phyloP scores from a whole-genome alignment of 2,329 filamentous ascomycete genomes.

The Aureobasidium sp. region DNA sequence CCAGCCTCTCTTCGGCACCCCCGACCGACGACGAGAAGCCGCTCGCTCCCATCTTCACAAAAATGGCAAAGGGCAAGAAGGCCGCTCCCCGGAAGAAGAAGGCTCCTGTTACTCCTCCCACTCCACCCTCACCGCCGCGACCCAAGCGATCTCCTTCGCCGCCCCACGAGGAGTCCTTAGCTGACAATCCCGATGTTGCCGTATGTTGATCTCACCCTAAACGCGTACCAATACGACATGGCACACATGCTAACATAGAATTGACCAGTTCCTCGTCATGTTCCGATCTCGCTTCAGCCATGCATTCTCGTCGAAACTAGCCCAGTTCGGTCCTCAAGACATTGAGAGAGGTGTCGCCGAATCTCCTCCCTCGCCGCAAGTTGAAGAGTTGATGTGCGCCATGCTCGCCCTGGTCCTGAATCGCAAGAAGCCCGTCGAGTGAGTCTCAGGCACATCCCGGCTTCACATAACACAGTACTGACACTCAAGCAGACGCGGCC shows the following conservation, averaged over 20 bases:
- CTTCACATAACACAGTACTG: neutral
- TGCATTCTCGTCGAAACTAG: slow-evolving; percentile 76
- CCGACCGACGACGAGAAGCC: slow-evolving; percentile 51
- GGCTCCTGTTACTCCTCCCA: slow-evolving; percentile 46
- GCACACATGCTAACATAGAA: slow-evolving; percentile 35
- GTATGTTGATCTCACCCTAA: slow-evolving; percentile 51
- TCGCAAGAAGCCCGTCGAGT: slow-evolving; percentile 98
- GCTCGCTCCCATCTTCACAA: slow-evolving; percentile 31
- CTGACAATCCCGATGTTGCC: slow-evolving; percentile 86
- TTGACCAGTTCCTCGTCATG: slow-evolving; percentile 86
- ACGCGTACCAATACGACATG: slow-evolving; percentile 26
- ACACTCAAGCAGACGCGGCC: slow-evolving; percentile 60
- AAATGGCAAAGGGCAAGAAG: slow-evolving; percentile 21
- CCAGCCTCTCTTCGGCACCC: slow-evolving; percentile 52
- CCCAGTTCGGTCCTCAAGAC: slow-evolving; percentile 91
- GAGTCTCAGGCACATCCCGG: slow-evolving; percentile 25
- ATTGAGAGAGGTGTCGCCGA: slow-evolving; percentile 81
- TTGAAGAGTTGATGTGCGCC: slow-evolving; percentile 83
- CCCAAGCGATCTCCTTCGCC: slow-evolving; percentile 77
- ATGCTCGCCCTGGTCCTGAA: slow-evolving; percentile 83
- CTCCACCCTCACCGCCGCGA: slow-evolving; percentile 29
- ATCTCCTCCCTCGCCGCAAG: slow-evolving; percentile 69
- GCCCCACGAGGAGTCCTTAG: slow-evolving; percentile 80
- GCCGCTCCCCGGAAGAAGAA: slow-evolving; percentile 26
- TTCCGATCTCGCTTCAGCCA: slow-evolving; percentile 91